Evolutionary conservation across 805 yeast species (phyloP), one percentile per base, ranked within the genome.

Genomic region (Nakazawaea sp.): DNA sequence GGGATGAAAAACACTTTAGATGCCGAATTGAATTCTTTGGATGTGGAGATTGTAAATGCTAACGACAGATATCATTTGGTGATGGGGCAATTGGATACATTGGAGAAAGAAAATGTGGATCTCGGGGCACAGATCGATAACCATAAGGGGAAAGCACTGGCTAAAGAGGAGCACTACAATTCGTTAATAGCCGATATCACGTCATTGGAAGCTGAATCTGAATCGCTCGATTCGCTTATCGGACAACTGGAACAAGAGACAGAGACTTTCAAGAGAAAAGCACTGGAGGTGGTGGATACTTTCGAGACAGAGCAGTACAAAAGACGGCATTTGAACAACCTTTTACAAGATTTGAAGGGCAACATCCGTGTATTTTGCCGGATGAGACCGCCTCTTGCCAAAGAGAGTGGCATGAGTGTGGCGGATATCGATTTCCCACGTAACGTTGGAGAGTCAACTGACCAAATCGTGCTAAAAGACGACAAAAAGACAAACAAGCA

Each of bases 341-440:
- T 66, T 43, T 61, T 90, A 5, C 96, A 88, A 55, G 95, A 86
- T 42, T 56, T 90, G 27, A 84, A 88, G 56, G 97, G 98, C 1
- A 92, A 87, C 49, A 88, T 92, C 24, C 62, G 97, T 32, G 97
- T 90, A 0, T 86, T 81, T 49, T 90, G 97, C 53, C 68, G 98
- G 27, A 67, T 90, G 4, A 68, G 94, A 38, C 96, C 96, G 0
- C 60, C 65, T n/a, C 18, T 21, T 5, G 43, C 56, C 30, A 5
- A 7, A 34, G n/a, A n/a, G n/a, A n/a, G n/a, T n/a, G n/a, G n/a
- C n/a, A n/a, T 10, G 43, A 36, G 41, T 47, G 47, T n/a, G 21
- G 7, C 7, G 26, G 26, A 23, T 12, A 30, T 35, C 20, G 16
- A 15, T 1, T 40, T 35, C 30, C 39, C 35, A 2, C 7, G 50